Conservation (phyloP, 1,284 basidiomycete species). For the Cryptococcus wingfieldii region DNA sequence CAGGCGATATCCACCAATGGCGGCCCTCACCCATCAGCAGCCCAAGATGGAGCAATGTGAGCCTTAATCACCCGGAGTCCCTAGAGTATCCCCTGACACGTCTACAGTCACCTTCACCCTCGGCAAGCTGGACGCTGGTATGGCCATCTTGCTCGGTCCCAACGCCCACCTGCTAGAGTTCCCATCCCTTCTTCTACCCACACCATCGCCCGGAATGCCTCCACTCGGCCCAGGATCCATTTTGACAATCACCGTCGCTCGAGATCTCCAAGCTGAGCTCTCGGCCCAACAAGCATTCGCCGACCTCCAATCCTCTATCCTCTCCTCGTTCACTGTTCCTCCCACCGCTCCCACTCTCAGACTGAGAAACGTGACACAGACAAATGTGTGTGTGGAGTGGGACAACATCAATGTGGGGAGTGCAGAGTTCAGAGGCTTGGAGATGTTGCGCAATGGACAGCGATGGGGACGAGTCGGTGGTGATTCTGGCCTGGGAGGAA, state of each 20-base stretch:
- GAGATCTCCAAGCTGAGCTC: constrained; percentile 76
- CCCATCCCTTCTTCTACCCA: constrained; percentile 80
- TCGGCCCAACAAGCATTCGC: constrained; percentile 74
- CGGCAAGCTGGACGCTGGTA: constrained; percentile 60
- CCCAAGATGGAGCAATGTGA: constrained; percentile 39
- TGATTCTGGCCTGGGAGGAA: constrained; percentile 21
- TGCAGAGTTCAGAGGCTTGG: constrained; percentile 75
- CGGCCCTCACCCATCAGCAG: too few relatives aligned
- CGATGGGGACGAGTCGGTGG: constrained; percentile 60
- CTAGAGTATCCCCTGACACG: constrained; percentile 7
- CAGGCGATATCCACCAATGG: neutral
- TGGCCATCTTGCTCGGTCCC: constrained; percentile 75
- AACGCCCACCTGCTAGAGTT: constrained; percentile 93
- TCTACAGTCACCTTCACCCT: constrained; percentile 60
- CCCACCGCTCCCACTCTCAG: constrained; percentile 65
- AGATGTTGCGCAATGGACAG: constrained; percentile 85
- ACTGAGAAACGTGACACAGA: constrained; percentile 91
- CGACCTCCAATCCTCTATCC: constrained; percentile 72
- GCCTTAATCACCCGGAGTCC: constrained; percentile 1
- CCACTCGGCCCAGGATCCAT: constrained; percentile 90
- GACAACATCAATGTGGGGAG: constrained; percentile 76
- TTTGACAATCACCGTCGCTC: constrained; percentile 86
- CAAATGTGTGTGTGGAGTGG: constrained; percentile 91
- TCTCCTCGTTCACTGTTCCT: constrained; percentile 61
- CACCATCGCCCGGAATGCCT: constrained; percentile 50